Evolutionary conservation across 75 land plant species (phyloP).

Genomic region (Pinus tabuliformis): DNA sequence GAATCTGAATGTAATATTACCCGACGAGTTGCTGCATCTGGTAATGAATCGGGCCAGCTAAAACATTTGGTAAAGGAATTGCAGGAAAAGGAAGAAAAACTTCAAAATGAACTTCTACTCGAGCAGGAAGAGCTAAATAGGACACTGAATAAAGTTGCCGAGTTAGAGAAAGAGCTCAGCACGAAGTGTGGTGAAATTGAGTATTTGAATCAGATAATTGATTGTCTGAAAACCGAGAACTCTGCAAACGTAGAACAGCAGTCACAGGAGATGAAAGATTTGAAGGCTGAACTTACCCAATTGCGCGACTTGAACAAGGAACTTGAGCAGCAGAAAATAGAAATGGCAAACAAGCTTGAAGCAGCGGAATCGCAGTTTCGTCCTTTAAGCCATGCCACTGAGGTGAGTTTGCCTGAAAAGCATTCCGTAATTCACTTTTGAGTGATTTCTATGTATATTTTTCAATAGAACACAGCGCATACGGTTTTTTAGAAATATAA

Average conservation of each 20-base stretch:
- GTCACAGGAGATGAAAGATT: slow-evolving; percentile 8
- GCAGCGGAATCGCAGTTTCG: slow-evolving; percentile 53
- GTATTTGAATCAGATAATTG: slow-evolving; percentile 20
- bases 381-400: slow-evolving; percentile 35
- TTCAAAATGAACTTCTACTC: slow-evolving; percentile 47
- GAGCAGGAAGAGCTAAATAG: slow-evolving; percentile 37
- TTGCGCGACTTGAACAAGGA: slow-evolving; percentile 52
- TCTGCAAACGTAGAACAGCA: slow-evolving; percentile 18
- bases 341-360: slow-evolving; percentile 46
- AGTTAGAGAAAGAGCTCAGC: slow-evolving; percentile 55
- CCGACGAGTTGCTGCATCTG: neutral
- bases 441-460: neutral
- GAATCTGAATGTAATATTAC: neutral
- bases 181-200: slow-evolving; percentile 33
- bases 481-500: neutral
- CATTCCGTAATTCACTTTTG: neutral
- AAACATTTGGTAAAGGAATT: slow-evolving; percentile 48
- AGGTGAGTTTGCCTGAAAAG: slow-evolving; percentile 29
- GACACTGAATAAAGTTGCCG: slow-evolving; percentile 13
- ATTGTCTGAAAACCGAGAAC: slow-evolving; percentile 26
- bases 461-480: neutral
- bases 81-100: slow-evolving; percentile 53
- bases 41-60: slow-evolving; percentile 47
- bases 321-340: slow-evolving; percentile 72
- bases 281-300: slow-evolving; percentile 5